Percentiles rank a stretch among this genome's conserved stretches.
These are phyloP conservation scores for Hyphopichia burtonii DNA, from an alignment of 1,139 yeast species.

Conservation along the genomic window DNA sequence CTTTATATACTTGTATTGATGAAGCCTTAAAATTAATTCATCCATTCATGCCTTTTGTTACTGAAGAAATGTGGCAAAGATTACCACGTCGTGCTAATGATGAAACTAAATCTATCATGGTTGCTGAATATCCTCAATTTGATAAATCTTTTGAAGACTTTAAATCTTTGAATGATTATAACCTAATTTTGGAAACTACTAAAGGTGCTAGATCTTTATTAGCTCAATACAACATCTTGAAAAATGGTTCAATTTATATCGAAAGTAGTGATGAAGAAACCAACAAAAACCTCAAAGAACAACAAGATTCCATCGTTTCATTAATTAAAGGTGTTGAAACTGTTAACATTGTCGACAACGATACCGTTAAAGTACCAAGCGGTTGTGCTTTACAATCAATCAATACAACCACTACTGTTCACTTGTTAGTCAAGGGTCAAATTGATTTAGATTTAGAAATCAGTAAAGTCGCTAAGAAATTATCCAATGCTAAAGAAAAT, in stretches of 20 bases:
- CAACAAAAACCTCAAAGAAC: conserved; percentile 57
- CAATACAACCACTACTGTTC: conserved; percentile 79
- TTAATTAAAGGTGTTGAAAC: conserved; percentile 87
- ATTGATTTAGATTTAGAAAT: conserved; percentile 92
- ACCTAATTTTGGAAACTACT: conserved; percentile 79
- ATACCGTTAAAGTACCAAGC: conserved; percentile 57
- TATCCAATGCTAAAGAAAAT: conserved; percentile 58
- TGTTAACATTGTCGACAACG: conserved; percentile 57
- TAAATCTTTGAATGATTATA: conserved; percentile 71
- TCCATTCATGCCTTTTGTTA: conserved; percentile 96
- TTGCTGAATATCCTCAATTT: conserved; percentile 77
- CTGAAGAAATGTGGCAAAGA: conserved; percentile 99
- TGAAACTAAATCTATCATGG: conserved; percentile 65
- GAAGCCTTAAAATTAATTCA: conserved; percentile 90
- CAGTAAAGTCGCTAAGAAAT: conserved; percentile 74
- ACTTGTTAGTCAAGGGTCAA: conserved; percentile 89
- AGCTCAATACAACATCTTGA: conserved; percentile 83
- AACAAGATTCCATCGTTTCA: conserved; percentile 81
- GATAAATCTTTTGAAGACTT: conserved; percentile 58
- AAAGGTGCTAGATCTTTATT: conserved; percentile 90
- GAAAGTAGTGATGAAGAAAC: conserved; percentile 57
- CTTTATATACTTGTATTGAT: conserved; percentile 89
- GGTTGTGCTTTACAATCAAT: conserved; percentile 90
- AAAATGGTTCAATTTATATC: conserved; percentile 82
- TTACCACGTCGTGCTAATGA: conserved; percentile 85